phyloP scores from a whole-genome alignment of 2,329 filamentous ascomycete genomes.

The Ophiocordyceps camponoti-saundersi region DNA sequence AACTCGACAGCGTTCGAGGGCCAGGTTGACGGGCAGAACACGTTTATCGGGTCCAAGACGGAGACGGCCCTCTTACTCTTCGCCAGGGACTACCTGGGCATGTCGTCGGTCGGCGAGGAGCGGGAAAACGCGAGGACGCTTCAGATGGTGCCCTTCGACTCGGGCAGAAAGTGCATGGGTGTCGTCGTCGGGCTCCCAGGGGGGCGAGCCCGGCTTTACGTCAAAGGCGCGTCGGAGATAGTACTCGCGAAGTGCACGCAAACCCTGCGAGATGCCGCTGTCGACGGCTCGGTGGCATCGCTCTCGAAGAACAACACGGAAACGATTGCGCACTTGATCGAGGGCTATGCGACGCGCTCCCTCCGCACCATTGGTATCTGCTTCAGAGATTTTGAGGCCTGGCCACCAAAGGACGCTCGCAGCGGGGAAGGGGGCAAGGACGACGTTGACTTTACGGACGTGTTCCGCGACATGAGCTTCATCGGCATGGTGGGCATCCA shows the following conservation, averaged over 20 bases:
- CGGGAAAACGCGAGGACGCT: slow-evolving; percentile 41
- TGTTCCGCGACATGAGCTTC: slow-evolving; percentile 52
- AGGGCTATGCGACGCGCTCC: slow-evolving; percentile 61
- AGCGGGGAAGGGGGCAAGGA: slow-evolving; percentile 36
- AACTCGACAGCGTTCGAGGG: slow-evolving; percentile 66
- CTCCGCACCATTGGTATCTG: slow-evolving; percentile 72
- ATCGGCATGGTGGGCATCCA: slow-evolving; percentile 64
- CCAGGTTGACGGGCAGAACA: slow-evolving; percentile 46
- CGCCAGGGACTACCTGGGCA: slow-evolving; percentile 47
- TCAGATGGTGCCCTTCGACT: slow-evolving; percentile 62
- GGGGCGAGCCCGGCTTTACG: slow-evolving; percentile 36
- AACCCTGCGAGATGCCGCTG: slow-evolving; percentile 30
- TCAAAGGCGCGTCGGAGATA: slow-evolving; percentile 51
- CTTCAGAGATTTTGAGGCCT: slow-evolving; percentile 69
- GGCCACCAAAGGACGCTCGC: slow-evolving; percentile 55
- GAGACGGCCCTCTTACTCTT: slow-evolving; percentile 62
- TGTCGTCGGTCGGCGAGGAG: slow-evolving; percentile 47
- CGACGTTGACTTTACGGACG: slow-evolving; percentile 46
- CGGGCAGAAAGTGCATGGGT: slow-evolving; percentile 56
- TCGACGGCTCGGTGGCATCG: slow-evolving; percentile 20
- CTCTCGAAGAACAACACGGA: slow-evolving; percentile 36
- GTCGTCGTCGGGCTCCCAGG: slow-evolving; percentile 34
- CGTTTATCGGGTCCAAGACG: slow-evolving; percentile 63
- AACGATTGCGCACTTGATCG: slow-evolving; percentile 49
- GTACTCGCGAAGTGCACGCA: slow-evolving; percentile 38